Evolutionary conservation across 768 basidiomycete species (phyloP), one percentile per base, ranked within the genome.

Genomic region (Hygrocybe punicea): DNA sequence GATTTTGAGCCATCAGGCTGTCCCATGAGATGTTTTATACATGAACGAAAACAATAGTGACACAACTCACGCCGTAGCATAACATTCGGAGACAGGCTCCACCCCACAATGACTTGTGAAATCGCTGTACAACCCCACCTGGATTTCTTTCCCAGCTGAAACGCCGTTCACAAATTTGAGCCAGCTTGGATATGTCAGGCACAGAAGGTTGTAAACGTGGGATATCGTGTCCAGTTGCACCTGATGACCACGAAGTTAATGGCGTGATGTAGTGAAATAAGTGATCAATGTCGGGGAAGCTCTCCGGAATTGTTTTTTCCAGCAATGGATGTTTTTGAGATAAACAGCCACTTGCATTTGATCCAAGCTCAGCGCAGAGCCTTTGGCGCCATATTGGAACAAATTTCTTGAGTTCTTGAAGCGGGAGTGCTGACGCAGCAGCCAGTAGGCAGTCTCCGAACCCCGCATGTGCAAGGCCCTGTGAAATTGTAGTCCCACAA

Each of bases 81-180:
- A 86, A 65, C 11, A 76, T 73, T 45, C 81, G 73, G 17, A 83
- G 71, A 5, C 82, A 72, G 4, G 79, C 75, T 2, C 79, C 78
- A 1, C 78, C 74, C 80, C 85, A 87, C 6, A 85, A 69, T 9
- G 83, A 77, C 2, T 75, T 81, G 57, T 81, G 72, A 62, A 87
- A 85, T 33, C 82, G 78, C 50, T 81, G 81, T 49, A 80, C 70
- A 42, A 87, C 83, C 9, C 36, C n/a, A 13, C 77, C 69, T 21
- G 82, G 78, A 59, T 73, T 79, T 4, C 81, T 76, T 0, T 84
- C 85, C 85, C 86, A 87, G 56, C 85, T 83, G 56, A 87, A 86
- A 60, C 78, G 81, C 44, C 76, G 71, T 65, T 86, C 85, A 65
- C 86, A 87, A 8, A 83, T 68, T 16, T 69, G 72, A 3, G 85